Base-by-base conservation (phyloP, 306 rosid species). In the Purshia tridentata region DNA sequence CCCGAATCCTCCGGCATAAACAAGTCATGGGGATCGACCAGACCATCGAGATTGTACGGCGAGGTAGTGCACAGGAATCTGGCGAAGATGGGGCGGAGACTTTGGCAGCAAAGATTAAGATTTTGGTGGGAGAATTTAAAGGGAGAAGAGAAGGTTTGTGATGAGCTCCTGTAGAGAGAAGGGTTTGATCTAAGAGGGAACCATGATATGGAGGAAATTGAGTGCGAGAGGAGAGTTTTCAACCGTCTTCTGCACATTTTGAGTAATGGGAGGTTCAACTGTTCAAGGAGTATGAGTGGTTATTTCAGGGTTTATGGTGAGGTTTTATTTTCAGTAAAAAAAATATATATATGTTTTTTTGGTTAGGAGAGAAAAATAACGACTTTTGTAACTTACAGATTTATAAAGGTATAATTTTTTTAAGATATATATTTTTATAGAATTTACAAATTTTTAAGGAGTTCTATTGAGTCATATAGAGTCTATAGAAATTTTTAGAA, bases 161-260 rank as follows among this genome's bases (percentile, higher is more conserved):
- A 68, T 16, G 65, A 57, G 56, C 57, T 69, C 14, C 13, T 44
- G 18, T 71, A 42, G 65, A 44, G 68, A 45, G 44, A 4, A 19
- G 65, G 41, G 60, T 37, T 39, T 23, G 45, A 47, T 8, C 58
- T 22, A 37, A 53, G 45, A 52, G 72, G 65, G n/a, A 42, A 58
- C 65, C 80, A 72, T n/a, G 72, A 69, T 22, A 82, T 11, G 72
- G 81, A 74, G 62, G 84, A 77, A 5, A 78, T 1, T 6, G 84
- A 78, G 18, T 71, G 65, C 20, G 15, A 69, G 72, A 83, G 39
- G 2, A 88, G 67, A 68, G 70, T 65, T 41, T 74, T 80, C 13
- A 90, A 63, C 47, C 77, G 87, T 69, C 76, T 81, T 71, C 82
- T 83, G 82, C 81, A 78, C 90, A 88, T 86, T 78, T 71, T 70